Evolutionary conservation across 805 yeast species (phyloP).

Genomic region (Barnettozyma wickerhamii): DNA sequence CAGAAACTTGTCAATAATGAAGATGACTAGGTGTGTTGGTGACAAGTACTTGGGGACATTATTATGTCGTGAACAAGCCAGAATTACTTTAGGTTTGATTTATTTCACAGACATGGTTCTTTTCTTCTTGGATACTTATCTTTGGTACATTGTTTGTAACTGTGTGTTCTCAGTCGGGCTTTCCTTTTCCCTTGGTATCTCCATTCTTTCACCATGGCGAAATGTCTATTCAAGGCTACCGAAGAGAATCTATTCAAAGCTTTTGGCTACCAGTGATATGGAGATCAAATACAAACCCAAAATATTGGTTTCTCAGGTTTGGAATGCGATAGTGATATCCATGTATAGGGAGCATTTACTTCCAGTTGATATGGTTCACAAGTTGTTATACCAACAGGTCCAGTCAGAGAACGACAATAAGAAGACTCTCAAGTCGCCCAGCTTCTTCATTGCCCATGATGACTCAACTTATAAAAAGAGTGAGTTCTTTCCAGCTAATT

Average conservation of each 20-base stretch:
- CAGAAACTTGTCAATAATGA: constrained; percentile 59
- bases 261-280: constrained; percentile 42
- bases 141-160: constrained; percentile 83
- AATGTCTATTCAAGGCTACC: constrained; percentile 74
- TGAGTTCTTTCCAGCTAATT: constrained; percentile 54
- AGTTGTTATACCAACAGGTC: constrained; percentile 48
- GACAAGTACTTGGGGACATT: constrained; percentile 49
- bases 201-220: constrained; percentile 87
- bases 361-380: constrained; percentile 67
- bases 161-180: constrained; percentile 66
- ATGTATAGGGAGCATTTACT: constrained; percentile 79
- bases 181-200: constrained; percentile 73
- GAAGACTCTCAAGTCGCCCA: constrained; percentile 58
- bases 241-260: constrained; percentile 67
- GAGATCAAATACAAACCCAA: constrained; percentile 42
- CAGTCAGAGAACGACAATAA: constrained; percentile 31
- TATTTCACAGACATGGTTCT: constrained; percentile 60
- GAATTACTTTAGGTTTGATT: constrained; percentile 49
- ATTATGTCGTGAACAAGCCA: constrained; percentile 56
- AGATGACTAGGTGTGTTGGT: constrained; percentile 57
- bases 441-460: constrained; percentile 78
- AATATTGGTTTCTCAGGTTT: constrained; percentile 58
- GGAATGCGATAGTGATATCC: constrained; percentile 82
- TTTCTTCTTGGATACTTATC: constrained; percentile 76
- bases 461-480: constrained; percentile 62